Base-by-base conservation (phyloP, 805 yeast genomes). In the Scheffersomyces coipomensis region DNA sequence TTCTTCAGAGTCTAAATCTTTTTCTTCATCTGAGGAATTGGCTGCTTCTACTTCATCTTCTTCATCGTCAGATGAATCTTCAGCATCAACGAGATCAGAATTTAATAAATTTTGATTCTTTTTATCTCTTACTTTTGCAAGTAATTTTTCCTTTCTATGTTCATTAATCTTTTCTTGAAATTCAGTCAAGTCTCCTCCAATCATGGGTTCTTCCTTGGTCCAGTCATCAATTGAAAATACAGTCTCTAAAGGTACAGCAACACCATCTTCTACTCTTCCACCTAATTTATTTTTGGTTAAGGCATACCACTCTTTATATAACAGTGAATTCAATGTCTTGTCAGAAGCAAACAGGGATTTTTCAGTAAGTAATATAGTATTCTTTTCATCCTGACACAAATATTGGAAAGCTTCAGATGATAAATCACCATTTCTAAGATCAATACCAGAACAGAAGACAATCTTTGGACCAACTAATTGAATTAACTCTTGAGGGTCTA, bases 311-410 rank as follows among this genome's bases (percentile, higher is more conserved):
- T 72, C 71, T 15, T 56, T 56, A 49, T 71, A 78, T 12, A 87
- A 59, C 29, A 69, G 66, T 19, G 71, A 62, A 16, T 77, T 79
- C 5, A 79, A 53, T 15, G 85, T 70, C 8, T 70, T 61, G 2
- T 53, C 52, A 2, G 43, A 27, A 3, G 63, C 63, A 38, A 51
- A 58, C 31, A 69, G 69, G 0, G 84, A 70, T 43, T 73, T 71
- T 47, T 88, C 95, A 0, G 97, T 88, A 39, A 93, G 56, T 1
- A 93, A 66, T 1, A 90, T 71, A 0, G 95, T 81, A 1, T 86
- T 80, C 39, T 76, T 78, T 19, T 80, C 84, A 46, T 78, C 81
- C 10, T 69, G 69, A 51, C 93, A 83, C 15, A 89, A 62, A 39
- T 62, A 73, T 43, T 58, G 74, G 37, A 78, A 68, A 22, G 68